These are phyloP conservation scores for Bretschneidera sinensis DNA, from an alignment of 345 rosid species.

Conservation along the genomic window DNA sequence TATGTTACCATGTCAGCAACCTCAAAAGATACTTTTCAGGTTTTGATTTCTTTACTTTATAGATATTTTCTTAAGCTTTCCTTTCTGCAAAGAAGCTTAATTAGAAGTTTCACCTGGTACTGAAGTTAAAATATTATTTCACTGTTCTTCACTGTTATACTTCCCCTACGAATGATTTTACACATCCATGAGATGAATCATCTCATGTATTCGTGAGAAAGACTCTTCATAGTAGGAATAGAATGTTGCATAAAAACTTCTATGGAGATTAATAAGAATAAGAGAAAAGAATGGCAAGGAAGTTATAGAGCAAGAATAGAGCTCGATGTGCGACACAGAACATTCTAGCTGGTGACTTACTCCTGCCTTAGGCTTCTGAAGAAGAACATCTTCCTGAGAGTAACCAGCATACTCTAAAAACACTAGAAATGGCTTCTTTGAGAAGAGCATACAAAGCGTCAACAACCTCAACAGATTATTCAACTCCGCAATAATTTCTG, in stretches of 20 bases:
- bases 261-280: neutral
- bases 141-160: neutral
- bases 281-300: neutral
- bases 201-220: no score
- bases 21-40: no score
- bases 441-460: conserved; percentile 84
- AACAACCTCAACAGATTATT: conserved; percentile 56
- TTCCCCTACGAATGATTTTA: no score
- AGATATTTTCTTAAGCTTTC: neutral
- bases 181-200: no score
- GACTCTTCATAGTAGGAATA: no score
- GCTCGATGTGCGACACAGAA: no score
- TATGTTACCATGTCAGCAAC: neutral
- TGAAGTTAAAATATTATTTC: neutral
- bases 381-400: conserved; percentile 71
- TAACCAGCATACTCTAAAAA: conserved; percentile 79
- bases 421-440: conserved; percentile 85
- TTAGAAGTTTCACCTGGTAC: neutral
- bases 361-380: conserved; percentile 97
- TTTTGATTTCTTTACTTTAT: no score
- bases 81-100: no score
- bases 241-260: no score
- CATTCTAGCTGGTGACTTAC: conserved; percentile 32
- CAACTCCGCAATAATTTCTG: conserved; percentile 57
- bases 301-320: no score